Base-by-base conservation (phyloP, 495 filamentous ascomycete species). In the Neurospora intermedia region DNA sequence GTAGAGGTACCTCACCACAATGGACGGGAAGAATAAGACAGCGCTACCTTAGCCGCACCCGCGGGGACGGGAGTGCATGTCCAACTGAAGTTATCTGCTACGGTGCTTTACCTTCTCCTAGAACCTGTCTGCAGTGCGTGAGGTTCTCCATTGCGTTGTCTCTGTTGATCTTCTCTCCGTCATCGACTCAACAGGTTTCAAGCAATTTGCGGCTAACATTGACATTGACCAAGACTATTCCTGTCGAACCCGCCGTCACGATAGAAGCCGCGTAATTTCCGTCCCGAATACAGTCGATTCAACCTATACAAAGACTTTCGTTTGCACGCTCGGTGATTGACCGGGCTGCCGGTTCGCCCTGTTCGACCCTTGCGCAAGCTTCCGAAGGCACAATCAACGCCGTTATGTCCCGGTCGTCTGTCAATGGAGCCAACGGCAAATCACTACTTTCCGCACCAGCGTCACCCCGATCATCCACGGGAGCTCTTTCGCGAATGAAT, bases 361-460 rank as follows among this genome's bases (percentile, higher is more conserved):
- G 75, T 72, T 66, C 76, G 27, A 78, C 79, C 35, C 79, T 81
- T 70, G 48, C 80, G 59, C 79, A 80, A 66, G 76, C 78, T 74
- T 80, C 80, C 69, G 76, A 82, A 75, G 78, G 75, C 73, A 74
- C 75, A 40, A 78, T 80, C 43, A 84, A 81, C 76, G 75, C 75
- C 31, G 70, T 76, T 69, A 82, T 83, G 81, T 80, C 78, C 72
- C 73, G 78, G 45, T 71, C 73, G 13, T 43, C 77, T 39, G 70
- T 74, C 62, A 72, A 46, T 71, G 73, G 69, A 31, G 54, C 48
- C 74, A 76, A 76, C 66, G 71, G 74, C 70, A 77, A 78, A 70
- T 43, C 75, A n/a, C 69, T 70, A 3, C 74, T 75, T 35, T 41
- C 73, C 48, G 35, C 69, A 72, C 69, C 76, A 6, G 16, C n/a